Base-by-base conservation (phyloP, 2,329 filamentous ascomycete genomes). In the Teratosphaeria epicoccoides region DNA sequence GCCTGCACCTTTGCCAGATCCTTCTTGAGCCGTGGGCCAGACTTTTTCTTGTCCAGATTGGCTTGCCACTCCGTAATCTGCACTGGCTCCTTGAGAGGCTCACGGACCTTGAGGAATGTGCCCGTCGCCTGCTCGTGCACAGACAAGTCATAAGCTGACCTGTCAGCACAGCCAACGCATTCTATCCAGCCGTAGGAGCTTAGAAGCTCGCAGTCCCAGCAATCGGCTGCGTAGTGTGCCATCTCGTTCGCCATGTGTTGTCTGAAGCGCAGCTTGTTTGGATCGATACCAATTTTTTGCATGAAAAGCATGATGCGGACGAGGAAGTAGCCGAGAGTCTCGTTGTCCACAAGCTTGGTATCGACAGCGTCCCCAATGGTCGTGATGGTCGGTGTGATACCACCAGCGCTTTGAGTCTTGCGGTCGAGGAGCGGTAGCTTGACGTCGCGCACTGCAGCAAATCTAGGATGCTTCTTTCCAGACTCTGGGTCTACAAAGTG, bases 131-230 rank as follows among this genome's bases (percentile, higher is more conserved):
- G 91, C 67, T 85, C 84, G 72, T 97, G 93, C 9, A 96, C 90
- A 29, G 82, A 85, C 68, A 97, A 71, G 71, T 98, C 93, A 70
- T 95, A 98, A 20, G 93, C 93, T 67, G 87, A 95, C 63, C 93
- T 83, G 69, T 96, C 91, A 55, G 93, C 93, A 70, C 93, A 97
- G 56, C 93, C 93, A 64, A 97, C 91, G 69, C 91, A 97, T 76
- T 98, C 93, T 57, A 97, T 87, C 93, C 93, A 98, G 68, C 93
- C 93, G 64, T 90, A 90, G 55, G 86, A 90, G 52, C 88, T 97
- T 57, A 86, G 76, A 51, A 98, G 76, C 71, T 98, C 93, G 12
- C 89, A 91, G 70, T 98, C 93, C 93, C 93, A 97, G 75, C 93
- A 98, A 74, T 98, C 93, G 51, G 84, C 80, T 46, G 93, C 93